Evolutionary conservation across 371 early-diverging fungal species (phyloP).

Genomic region (Actinomucor elegans): DNA sequence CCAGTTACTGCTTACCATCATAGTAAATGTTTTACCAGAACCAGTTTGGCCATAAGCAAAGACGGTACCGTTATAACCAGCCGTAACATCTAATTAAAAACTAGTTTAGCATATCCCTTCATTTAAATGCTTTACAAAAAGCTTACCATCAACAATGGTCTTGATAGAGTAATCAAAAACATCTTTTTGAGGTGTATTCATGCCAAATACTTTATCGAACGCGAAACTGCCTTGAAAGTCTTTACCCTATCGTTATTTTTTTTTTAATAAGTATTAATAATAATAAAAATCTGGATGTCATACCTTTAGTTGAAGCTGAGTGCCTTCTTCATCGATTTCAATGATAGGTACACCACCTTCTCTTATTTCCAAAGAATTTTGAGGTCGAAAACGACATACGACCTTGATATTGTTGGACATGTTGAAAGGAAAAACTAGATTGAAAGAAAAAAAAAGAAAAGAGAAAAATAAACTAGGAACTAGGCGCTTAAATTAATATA

Average conservation of each 20-base stretch:
- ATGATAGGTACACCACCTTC: constrained; percentile 87
- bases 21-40: constrained; percentile 98
- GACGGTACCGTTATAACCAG: constrained; percentile 93
- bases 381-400: constrained; percentile 93
- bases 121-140: background rate
- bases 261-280: no score
- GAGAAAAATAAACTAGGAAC: background rate
- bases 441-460: constrained; percentile 14
- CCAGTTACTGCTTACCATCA: constrained; percentile 77
- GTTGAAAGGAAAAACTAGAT: constrained; percentile 1
- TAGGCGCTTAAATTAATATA: constrained; percentile 13
- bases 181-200: constrained; percentile 75
- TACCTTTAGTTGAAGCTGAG: constrained; percentile 73
- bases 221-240: constrained; percentile 84
- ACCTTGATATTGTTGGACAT: constrained; percentile 89
- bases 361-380: constrained; percentile 84
- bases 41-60: constrained; percentile 98
- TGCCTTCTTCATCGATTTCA: constrained; percentile 76
- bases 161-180: constrained; percentile 89
- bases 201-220: constrained; percentile 89
- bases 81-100: constrained; percentile 57
- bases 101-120: background rate
- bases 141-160: constrained; percentile 87
- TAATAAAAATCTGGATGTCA: background rate
- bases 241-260: no score